A percentile compares a stretch with the other conserved stretches of the same genome.
Evolutionary conservation across 192 early-diverging fungal species (phyloP).

Genomic region (Coemansia sp.): DNA sequence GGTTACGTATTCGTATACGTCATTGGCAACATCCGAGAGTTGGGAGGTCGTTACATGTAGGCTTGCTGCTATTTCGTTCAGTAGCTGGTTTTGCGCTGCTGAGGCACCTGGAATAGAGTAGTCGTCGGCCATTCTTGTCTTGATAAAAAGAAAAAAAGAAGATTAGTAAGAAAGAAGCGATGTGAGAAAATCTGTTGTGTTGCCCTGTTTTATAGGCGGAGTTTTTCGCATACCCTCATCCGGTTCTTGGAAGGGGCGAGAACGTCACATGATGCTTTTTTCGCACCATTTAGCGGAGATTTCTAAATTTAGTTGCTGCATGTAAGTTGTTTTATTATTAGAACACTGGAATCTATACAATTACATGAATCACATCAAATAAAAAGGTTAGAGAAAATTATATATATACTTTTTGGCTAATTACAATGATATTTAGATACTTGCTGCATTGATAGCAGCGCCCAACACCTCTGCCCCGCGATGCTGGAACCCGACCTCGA

Average conservation of each 20-base stretch:
- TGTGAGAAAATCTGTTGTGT: background rate
- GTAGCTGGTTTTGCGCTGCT: conserved; percentile 33
- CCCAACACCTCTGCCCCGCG: conserved; percentile 28
- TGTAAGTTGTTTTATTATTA: too few relatives aligned
- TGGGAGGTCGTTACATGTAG: conserved; percentile 21
- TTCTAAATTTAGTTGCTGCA: too few relatives aligned
- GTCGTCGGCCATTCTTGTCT: conserved; percentile 5
- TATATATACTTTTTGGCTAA: background rate
- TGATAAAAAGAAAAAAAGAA: background rate
- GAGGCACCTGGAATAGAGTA: conserved; percentile 28
- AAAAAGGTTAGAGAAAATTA: too few relatives aligned
- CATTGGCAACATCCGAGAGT: conserved; percentile 21
- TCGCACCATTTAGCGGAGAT: too few relatives aligned
- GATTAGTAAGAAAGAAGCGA: background rate
- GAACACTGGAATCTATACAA: too few relatives aligned
- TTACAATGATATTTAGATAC: conserved; percentile 12
- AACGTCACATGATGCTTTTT: background rate
- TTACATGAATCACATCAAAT: too few relatives aligned
- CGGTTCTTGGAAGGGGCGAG: background rate
- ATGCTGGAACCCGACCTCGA: conserved; percentile 17
- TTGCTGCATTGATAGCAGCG: conserved; percentile 39
- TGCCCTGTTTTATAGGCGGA: background rate
- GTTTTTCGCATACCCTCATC: background rate
- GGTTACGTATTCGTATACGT: conserved; percentile 20
- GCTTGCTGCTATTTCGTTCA: conserved; percentile 23